These are phyloP conservation scores for Cercospora brassicicola DNA, from an alignment of 2,329 filamentous ascomycete genomes.

Conservation along the genomic window DNA sequence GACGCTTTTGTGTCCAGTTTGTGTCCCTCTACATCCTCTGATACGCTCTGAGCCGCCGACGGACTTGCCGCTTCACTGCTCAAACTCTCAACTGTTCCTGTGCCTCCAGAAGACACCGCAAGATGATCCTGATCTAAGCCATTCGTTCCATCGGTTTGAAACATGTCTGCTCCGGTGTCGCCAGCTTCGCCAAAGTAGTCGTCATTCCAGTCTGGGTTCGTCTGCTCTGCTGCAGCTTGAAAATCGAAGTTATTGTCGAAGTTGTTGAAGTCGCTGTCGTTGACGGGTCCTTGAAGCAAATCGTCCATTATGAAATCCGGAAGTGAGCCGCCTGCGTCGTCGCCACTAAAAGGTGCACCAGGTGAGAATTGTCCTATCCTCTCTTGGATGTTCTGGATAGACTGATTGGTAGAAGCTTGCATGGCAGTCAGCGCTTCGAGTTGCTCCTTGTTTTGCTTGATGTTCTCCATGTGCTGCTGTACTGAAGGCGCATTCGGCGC, in stretches of 20 bases:
- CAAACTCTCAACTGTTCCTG: slow-evolving; percentile 44
- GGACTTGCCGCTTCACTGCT: slow-evolving; percentile 44
- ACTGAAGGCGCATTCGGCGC: slow-evolving; percentile 57
- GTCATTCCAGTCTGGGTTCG: slow-evolving; percentile 16
- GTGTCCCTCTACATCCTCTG: slow-evolving; percentile 7
- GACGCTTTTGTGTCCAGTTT: slow-evolving; percentile 28
- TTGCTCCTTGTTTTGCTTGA: slow-evolving; percentile 70
- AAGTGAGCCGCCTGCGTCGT: slow-evolving; percentile 12
- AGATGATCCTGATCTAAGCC: slow-evolving; percentile 15
- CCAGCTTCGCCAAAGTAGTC: slow-evolving; percentile 12
- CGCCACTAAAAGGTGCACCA: slow-evolving; percentile 6
- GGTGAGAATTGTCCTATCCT: slow-evolving; percentile 17
- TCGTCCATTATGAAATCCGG: slow-evolving; percentile 15
- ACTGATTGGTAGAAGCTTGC: slow-evolving; percentile 47
- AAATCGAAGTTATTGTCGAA: slow-evolving; percentile 32
- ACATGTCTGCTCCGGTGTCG: slow-evolving; percentile 20
- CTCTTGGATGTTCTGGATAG: slow-evolving; percentile 64
- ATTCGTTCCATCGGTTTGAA: neutral
- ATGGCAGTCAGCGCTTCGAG: slow-evolving; percentile 76
- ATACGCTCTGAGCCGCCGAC: slow-evolving; percentile 13
- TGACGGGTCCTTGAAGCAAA: neutral
- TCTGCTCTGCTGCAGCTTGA: slow-evolving; percentile 23
- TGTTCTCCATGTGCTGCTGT: slow-evolving; percentile 57
- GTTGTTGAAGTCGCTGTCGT: slow-evolving; percentile 12
- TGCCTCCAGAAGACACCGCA: slow-evolving; percentile 1